phyloP scores from a whole-genome alignment of 306 rosid species.

The Medicago arabica region DNA sequence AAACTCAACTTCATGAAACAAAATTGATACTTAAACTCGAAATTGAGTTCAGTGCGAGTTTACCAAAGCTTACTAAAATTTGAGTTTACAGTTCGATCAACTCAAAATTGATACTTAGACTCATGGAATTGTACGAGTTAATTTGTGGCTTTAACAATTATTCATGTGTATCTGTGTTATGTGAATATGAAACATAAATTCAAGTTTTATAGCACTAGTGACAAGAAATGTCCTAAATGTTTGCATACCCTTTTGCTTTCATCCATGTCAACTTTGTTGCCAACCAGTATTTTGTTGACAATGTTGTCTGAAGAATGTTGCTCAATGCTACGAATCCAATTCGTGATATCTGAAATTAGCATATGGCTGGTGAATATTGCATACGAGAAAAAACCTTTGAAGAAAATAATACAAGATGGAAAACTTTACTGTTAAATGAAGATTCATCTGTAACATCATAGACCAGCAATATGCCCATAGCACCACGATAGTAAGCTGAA shows the following conservation, averaged over 20 bases:
- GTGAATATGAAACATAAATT: slow-evolving; percentile 15
- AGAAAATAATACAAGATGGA: slow-evolving; percentile 27
- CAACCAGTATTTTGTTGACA: slow-evolving; percentile 91
- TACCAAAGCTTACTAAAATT: too few relatives aligned
- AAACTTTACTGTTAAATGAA: slow-evolving; percentile 85
- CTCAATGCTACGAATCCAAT: slow-evolving; percentile 96
- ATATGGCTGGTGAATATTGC: slow-evolving; percentile 34
- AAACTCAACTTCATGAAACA: too few relatives aligned
- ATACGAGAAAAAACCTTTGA: slow-evolving; percentile 23
- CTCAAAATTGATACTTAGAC: too few relatives aligned
- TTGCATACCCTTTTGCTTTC: slow-evolving; percentile 88
- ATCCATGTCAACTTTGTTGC: slow-evolving; percentile 98
- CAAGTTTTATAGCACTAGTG: background rate
- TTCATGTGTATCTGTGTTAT: background rate
- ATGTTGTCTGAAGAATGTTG: slow-evolving; percentile 96
- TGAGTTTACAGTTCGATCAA: too few relatives aligned
- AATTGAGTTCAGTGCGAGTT: too few relatives aligned
- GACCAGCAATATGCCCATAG: slow-evolving; percentile 97
- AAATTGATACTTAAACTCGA: too few relatives aligned
- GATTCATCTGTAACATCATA: slow-evolving; percentile 95
- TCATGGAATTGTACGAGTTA: too few relatives aligned
- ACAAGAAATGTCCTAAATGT: slow-evolving; percentile 12
- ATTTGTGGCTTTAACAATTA: too few relatives aligned
- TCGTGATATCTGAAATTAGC: slow-evolving; percentile 78
- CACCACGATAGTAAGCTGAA: slow-evolving; percentile 98